These are phyloP conservation scores for Mallotus nudiflorus DNA, from an alignment of 345 rosid genomes.

Conservation along the genomic window DNA sequence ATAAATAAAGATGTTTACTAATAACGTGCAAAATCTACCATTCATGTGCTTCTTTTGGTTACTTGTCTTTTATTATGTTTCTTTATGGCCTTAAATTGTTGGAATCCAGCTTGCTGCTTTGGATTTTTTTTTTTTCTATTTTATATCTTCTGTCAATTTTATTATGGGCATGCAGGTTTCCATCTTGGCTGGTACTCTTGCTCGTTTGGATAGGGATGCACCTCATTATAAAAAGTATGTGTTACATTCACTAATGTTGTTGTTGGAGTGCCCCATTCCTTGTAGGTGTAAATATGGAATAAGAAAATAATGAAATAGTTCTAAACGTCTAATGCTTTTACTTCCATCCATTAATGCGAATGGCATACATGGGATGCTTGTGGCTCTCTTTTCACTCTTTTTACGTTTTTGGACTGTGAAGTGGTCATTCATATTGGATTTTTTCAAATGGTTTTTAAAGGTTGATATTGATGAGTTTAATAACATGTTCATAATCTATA, in stretches of 20 bases:
- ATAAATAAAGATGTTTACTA: background rate
- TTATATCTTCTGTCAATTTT: slow-evolving; percentile 19
- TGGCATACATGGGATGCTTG: background rate
- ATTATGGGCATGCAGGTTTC: slow-evolving; percentile 58
- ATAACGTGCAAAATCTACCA: background rate
- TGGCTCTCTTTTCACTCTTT: background rate
- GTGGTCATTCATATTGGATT: background rate
- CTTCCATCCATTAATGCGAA: background rate
- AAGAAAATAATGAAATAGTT: background rate
- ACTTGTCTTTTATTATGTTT: background rate
- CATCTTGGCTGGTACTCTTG: slow-evolving; percentile 92
- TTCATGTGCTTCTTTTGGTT: background rate
- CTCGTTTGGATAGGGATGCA: slow-evolving; percentile 97
- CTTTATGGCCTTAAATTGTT: background rate
- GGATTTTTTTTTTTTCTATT: background rate
- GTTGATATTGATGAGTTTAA: too few species aligned
- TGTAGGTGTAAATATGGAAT: background rate
- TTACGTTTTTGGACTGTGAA: background rate
- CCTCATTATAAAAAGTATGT: slow-evolving; percentile 80
- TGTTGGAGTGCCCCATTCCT: background rate
- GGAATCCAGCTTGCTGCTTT: background rate
- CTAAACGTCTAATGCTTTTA: too few species aligned
- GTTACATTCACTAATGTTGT: slow-evolving; percentile 6
- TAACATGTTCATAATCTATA: background rate
- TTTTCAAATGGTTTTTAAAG: background rate